These are phyloP conservation scores for Fagus sylvatica DNA, from an alignment of 306 rosid species.

Conservation along the genomic window DNA sequence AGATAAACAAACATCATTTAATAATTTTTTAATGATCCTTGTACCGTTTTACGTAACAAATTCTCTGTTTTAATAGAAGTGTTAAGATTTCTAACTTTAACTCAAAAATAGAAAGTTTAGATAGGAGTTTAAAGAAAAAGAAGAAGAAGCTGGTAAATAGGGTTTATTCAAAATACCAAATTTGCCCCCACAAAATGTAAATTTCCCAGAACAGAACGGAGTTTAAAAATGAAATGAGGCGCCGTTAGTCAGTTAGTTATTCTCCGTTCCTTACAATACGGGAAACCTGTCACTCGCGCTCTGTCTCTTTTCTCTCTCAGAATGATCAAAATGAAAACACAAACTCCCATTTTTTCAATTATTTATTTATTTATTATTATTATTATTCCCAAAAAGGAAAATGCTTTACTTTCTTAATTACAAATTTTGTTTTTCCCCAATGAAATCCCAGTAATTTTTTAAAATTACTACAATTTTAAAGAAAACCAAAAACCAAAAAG, in stretches of 20 bases:
- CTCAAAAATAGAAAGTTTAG: too few relatives aligned
- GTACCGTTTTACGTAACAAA: too few relatives aligned
- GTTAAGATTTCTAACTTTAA: too few relatives aligned
- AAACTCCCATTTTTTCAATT: neutral
- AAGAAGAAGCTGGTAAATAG: too few relatives aligned
- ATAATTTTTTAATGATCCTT: too few relatives aligned
- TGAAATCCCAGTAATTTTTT: neutral
- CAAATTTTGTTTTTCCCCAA: neutral
- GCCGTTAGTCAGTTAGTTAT: neutral
- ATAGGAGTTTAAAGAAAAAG: too few relatives aligned
- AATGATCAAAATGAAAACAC: neutral
- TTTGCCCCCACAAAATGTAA: neutral
- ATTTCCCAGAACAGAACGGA: neutral
- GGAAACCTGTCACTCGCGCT: neutral
- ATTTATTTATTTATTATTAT: too few relatives aligned
- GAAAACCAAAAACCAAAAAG: neutral
- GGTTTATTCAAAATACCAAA: neutral
- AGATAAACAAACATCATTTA: too few relatives aligned
- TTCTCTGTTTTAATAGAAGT: too few relatives aligned
- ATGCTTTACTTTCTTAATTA: neutral
- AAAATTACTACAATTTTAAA: neutral
- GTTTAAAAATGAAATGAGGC: neutral
- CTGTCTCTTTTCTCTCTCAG: neutral
- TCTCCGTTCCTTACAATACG: neutral
- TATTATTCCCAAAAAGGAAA: neutral